Evolutionary conservation across 73 alveolate genomes (phyloP), one percentile per base, ranked within the genome.

Genomic region (Paramecium caudatum): DNA sequence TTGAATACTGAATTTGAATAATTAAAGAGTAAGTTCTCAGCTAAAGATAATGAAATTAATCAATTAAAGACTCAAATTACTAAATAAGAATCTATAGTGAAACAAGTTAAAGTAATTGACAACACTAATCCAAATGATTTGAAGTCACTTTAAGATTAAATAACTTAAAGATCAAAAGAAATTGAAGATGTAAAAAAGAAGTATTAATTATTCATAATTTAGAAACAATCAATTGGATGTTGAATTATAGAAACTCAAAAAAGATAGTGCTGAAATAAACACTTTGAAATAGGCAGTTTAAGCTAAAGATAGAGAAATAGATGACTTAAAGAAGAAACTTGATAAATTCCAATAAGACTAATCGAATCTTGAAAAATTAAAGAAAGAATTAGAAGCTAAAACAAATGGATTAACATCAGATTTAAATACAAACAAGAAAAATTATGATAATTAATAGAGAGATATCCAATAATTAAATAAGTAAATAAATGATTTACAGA

Each of bases 251-350:
- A 74, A 74, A n/a, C 32, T 74, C 6, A 74, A 43, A 25, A 74
- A 74, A 74, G 88, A 74, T 21, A 41, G 21, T 19, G 15, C 62
- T 15, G 88, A 74, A 21, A 45, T 74, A 21, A 74, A 47, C 19
- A 74, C 36, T 21, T 74, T 74, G 30, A 34, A 74, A 21, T 41
- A 74, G 10, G 47, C 88, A 41, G 43, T 74, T 37, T 9, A 74
- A 74, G 43, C 88, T 21, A 74, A 74, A 8, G 88, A 74, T 15
- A 74, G 16, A 45, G 88, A 74, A 45, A 41, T 74, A 74, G 88
- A 74, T 39, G 88, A 74, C 19, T 74, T 74, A 25, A 74, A 39
- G 16, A 74, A 41, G 69, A 74, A 74, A 45, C 39, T 74, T 27
- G 88, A 65, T 12, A 65, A 65, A 36, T 30, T 36, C 32, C 17